These are phyloP conservation scores for Hyaloscypha hepaticicola DNA, from an alignment of 495 filamentous ascomycete genomes.

Conservation along the genomic window DNA sequence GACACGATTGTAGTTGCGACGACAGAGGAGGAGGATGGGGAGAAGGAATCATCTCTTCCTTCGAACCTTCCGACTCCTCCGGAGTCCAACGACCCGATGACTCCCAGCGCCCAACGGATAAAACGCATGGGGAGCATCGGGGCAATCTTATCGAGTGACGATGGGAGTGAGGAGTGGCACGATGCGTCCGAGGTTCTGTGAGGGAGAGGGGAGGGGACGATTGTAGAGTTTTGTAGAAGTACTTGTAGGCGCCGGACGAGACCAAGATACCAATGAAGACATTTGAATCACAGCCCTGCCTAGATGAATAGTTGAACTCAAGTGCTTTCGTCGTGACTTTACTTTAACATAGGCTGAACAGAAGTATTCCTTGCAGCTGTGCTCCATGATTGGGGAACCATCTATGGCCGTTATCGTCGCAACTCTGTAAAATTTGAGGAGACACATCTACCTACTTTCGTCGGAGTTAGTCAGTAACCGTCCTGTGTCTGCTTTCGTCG, in stretches of 20 bases:
- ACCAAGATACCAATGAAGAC: not conserved
- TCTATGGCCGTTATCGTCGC: too few species aligned
- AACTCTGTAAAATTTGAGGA: too few species aligned
- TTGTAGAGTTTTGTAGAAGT: not conserved
- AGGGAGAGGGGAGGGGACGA: not conserved
- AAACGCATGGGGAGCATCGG: slow-evolving; percentile 22
- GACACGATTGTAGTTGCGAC: slow-evolving; percentile 18
- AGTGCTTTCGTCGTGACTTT: not conserved
- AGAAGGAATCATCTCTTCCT: not conserved
- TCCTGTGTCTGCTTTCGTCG: too few species aligned
- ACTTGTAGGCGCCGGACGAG: not conserved
- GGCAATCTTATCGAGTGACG: slow-evolving; percentile 21
- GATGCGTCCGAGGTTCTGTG: slow-evolving; percentile 3
- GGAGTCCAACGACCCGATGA: slow-evolving; percentile 5
- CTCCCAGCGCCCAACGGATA: slow-evolving; percentile 15
- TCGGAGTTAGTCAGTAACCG: too few species aligned
- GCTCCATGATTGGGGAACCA: too few species aligned
- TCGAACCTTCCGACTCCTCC: slow-evolving; percentile 1
- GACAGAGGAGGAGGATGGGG: slow-evolving; percentile 1
- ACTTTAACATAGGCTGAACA: not conserved
- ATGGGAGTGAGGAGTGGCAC: slow-evolving; percentile 8
- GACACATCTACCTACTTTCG: too few species aligned
- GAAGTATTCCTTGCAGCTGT: not conserved
- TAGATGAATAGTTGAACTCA: not conserved
- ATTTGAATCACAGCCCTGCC: not conserved